Evolutionary conservation across 495 filamentous ascomycete species (phyloP).

Genomic region (Endocarpon pusillum): DNA sequence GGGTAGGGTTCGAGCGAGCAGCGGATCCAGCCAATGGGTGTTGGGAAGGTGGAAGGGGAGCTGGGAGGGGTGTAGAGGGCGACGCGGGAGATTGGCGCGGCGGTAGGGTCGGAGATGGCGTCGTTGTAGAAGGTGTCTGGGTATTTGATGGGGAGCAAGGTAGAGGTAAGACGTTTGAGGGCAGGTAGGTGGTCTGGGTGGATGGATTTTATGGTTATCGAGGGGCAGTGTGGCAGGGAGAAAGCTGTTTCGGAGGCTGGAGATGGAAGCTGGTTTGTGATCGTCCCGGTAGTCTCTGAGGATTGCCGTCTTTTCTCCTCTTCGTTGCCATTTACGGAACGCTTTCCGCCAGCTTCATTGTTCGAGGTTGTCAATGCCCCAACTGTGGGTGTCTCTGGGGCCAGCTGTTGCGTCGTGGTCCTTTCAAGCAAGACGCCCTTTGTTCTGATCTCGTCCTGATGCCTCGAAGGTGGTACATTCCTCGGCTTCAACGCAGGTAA

Average conservation of each 20-base stretch:
- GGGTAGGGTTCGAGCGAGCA: slow-evolving; percentile 51
- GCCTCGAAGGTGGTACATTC: no score
- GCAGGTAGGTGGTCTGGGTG: slow-evolving; percentile 47
- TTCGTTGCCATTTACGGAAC: background rate
- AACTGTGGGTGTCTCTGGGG: background rate
- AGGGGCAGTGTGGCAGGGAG: background rate
- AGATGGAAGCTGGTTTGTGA: background rate
- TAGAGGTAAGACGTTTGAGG: slow-evolving; percentile 62
- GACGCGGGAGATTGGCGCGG: slow-evolving; percentile 57
- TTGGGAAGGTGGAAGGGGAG: no score
- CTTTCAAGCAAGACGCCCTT: no score
- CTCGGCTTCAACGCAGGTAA: no score
- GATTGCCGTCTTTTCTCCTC: background rate
- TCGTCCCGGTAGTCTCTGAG: background rate
- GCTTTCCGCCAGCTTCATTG: background rate
- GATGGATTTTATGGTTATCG: slow-evolving; percentile 36
- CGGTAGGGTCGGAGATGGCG: slow-evolving; percentile 46
- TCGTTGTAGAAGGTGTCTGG: slow-evolving; percentile 72
- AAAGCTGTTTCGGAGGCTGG: background rate
- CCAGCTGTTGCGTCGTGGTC: no score
- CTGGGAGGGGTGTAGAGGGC: slow-evolving; percentile 50
- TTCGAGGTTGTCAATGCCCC: background rate
- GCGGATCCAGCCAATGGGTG: slow-evolving; percentile 67
- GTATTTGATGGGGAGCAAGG: slow-evolving; percentile 79
- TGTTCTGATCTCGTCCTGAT: no score